A percentile compares a stretch with the other conserved stretches of the same genome.
phyloP scores from a whole-genome alignment of 495 filamentous ascomycete species.

The Lasiosphaeria hispida region DNA sequence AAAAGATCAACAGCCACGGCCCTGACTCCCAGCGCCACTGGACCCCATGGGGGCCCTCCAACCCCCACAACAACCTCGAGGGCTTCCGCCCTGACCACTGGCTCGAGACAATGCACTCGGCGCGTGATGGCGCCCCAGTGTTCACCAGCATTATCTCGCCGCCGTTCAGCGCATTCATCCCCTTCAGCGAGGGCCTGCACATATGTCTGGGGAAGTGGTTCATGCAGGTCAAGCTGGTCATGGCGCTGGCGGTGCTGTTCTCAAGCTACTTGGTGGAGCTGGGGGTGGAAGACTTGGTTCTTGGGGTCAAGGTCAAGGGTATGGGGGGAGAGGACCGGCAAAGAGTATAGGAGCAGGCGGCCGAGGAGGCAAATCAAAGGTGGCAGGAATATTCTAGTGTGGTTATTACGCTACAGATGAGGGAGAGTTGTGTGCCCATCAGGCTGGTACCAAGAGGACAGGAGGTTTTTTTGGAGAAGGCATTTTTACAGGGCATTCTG shows the following conservation, averaged over 20 bases:
- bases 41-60: slow-evolving; percentile 28
- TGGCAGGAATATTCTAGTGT: slow-evolving; percentile 40
- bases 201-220: slow-evolving; percentile 64
- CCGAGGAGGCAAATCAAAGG: slow-evolving; percentile 45
- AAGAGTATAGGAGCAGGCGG: slow-evolving; percentile 44
- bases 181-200: slow-evolving; percentile 62
- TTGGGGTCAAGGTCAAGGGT: slow-evolving; percentile 44
- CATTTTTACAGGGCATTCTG: no score
- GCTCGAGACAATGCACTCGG: slow-evolving; percentile 12
- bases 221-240: slow-evolving; percentile 66
- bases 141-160: slow-evolving; percentile 47
- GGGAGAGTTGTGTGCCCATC: slow-evolving; percentile 48
- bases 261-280: slow-evolving; percentile 58
- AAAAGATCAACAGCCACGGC: no score
- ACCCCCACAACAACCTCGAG: slow-evolving; percentile 21
- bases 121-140: slow-evolving; percentile 17
- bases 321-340: slow-evolving; percentile 43
- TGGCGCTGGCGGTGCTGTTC: slow-evolving; percentile 59
- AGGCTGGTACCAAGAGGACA: slow-evolving; percentile 54
- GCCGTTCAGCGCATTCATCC: slow-evolving; percentile 55
- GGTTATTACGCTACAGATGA: slow-evolving; percentile 58
- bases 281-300: slow-evolving; percentile 50
- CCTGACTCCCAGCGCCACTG: neutral
- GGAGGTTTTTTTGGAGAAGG: slow-evolving; percentile 47
- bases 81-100: slow-evolving; percentile 7